Evolutionary conservation across 345 rosid species (phyloP).

Genomic region (Sisymbrium altissimum): DNA sequence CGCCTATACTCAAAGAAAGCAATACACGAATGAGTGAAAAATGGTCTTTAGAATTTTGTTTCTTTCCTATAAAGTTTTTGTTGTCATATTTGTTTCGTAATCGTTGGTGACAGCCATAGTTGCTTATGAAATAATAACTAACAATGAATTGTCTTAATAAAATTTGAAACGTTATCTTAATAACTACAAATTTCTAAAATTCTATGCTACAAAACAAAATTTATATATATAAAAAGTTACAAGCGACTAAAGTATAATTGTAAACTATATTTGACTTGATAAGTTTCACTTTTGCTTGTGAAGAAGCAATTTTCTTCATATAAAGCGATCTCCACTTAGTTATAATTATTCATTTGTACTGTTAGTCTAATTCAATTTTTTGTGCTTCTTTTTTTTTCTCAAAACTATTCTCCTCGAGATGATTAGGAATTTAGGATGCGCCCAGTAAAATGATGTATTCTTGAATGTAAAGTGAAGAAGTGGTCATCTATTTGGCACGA

Average conservation of each 20-base stretch:
- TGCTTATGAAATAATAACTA: no score
- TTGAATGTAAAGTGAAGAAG: neutral
- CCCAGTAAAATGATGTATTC: neutral
- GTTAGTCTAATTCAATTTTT: neutral
- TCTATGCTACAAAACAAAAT: neutral
- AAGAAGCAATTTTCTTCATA: neutral
- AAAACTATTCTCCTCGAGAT: neutral
- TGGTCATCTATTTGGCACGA: slow-evolving; percentile 4
- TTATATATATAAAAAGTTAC: neutral
- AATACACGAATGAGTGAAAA: neutral
- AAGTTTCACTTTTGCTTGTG: neutral
- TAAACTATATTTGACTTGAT: neutral
- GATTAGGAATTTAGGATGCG: neutral
- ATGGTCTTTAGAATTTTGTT: no score
- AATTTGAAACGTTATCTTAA: no score
- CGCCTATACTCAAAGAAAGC: neutral
- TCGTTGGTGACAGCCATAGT: neutral
- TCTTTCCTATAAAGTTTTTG: neutral
- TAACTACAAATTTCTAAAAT: neutral
- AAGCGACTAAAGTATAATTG: neutral
- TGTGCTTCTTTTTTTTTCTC: neutral
- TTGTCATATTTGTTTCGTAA: neutral
- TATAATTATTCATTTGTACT: neutral
- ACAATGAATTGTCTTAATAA: no score
- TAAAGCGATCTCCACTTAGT: neutral